phyloP scores from a whole-genome alignment of 257 asterid genomes.

The Cruciata laevipes region DNA sequence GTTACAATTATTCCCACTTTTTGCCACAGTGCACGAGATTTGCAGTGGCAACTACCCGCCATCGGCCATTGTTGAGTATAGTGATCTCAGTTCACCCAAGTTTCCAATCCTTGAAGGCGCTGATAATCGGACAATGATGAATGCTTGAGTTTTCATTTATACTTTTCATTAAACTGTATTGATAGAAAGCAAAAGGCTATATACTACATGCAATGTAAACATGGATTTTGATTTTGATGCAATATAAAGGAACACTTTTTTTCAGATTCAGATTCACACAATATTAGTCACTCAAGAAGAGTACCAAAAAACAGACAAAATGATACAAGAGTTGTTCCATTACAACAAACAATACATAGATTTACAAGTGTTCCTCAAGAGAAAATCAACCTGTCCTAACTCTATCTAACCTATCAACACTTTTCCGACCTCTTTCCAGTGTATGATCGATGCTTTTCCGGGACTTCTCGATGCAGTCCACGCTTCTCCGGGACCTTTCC shows the following conservation, averaged over 20 bases:
- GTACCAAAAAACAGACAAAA: slow-evolving; percentile 2
- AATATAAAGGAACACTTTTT: background rate
- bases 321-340: slow-evolving; percentile 13
- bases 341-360: slow-evolving; percentile 27
- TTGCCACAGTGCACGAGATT: slow-evolving; percentile 83
- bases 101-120: slow-evolving; percentile 44
- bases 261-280: slow-evolving; percentile 10
- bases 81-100: slow-evolving; percentile 46
- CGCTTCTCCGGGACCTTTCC: slow-evolving; percentile 86
- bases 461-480: slow-evolving; percentile 69
- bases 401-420: slow-evolving; percentile 71
- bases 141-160: background rate
- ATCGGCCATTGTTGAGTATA: slow-evolving; percentile 59
- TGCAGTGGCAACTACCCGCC: slow-evolving; percentile 75
- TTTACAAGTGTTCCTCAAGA: slow-evolving; percentile 19
- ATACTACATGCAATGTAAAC: background rate
- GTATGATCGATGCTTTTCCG: slow-evolving; percentile 68
- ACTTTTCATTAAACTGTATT: background rate
- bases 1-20: slow-evolving; percentile 83
- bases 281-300: background rate
- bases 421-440: slow-evolving; percentile 65
- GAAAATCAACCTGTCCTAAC: slow-evolving; percentile 42
- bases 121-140: slow-evolving; percentile 8
- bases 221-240: background rate
- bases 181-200: background rate